Percentiles rank a stretch among this genome's conserved stretches.
Evolutionary conservation across 352 stramenopile species (phyloP).

Genomic region (Phytophthora nicotianae): DNA sequence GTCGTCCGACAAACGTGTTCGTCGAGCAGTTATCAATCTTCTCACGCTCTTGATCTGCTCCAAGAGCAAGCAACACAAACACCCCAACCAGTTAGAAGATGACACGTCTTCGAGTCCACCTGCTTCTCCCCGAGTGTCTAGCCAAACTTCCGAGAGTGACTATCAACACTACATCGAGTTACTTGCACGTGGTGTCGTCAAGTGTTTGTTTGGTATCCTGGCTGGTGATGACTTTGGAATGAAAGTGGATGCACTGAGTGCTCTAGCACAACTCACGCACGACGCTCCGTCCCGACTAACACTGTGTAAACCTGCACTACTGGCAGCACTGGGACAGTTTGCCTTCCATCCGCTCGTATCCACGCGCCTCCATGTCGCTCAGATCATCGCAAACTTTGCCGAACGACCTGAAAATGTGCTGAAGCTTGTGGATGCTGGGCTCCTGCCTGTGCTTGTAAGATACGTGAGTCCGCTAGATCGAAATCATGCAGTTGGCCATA

Average conservation of each 20-base stretch:
- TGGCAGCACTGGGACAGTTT: slow-evolving; percentile 65
- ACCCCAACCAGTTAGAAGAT: neutral
- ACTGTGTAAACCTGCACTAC: slow-evolving; percentile 68
- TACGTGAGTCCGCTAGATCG: slow-evolving; percentile 60
- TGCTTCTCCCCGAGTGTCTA: neutral
- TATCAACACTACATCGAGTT: slow-evolving; percentile 81
- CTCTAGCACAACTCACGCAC: slow-evolving; percentile 69
- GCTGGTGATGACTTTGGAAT: slow-evolving; percentile 71
- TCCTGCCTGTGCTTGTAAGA: slow-evolving; percentile 69
- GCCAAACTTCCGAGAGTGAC: slow-evolving; percentile 36
- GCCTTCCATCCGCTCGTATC: slow-evolving; percentile 66
- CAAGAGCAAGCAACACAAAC: slow-evolving; percentile 44
- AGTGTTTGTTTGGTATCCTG: slow-evolving; percentile 75
- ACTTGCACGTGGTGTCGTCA: slow-evolving; percentile 68
- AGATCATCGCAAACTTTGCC: slow-evolving; percentile 81
- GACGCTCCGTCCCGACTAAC: slow-evolving; percentile 69
- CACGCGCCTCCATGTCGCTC: slow-evolving; percentile 65
- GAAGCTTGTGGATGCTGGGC: slow-evolving; percentile 72
- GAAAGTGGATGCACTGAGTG: slow-evolving; percentile 70
- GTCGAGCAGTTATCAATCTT: slow-evolving; percentile 59
- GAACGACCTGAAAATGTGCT: slow-evolving; percentile 72
- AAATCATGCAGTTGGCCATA: slow-evolving; percentile 19
- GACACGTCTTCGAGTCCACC: neutral
- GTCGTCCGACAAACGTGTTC: slow-evolving; percentile 64
- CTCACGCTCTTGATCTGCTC: slow-evolving; percentile 67